Evolutionary conservation across 345 rosid genomes (phyloP), one percentile per base, ranked within the genome.

Genomic region (Ceriops tagal): DNA sequence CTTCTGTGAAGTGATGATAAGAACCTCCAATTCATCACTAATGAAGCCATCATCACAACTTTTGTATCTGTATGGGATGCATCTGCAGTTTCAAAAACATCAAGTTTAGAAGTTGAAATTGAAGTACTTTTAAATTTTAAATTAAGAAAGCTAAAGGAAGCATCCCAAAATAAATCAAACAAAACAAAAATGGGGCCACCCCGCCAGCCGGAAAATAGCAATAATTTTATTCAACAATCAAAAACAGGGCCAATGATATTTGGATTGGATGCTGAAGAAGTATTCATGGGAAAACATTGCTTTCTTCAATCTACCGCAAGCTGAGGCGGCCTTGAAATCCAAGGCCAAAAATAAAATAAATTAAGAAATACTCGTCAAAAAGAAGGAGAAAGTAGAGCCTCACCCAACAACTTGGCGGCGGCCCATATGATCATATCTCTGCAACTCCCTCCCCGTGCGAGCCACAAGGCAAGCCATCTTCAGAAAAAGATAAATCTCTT

Each of bases 341-440:
- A 66, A 37, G 8, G 37, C 37, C 37, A 34, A 1, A 34, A 1
- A 8, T 34, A 34, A 34, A 34, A 34, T 34, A 34, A 2, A 7
- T 34, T 9, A 34, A 30, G 31, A 16, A 34, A 3, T 20, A 59
- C 31, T 21, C 4, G 18, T 16, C 8, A 26, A 27, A 28, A 22
- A 26, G 32, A 15, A 10, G 32, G 57, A 28, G 13, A 28, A 22
- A 57, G 3, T 3, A 13, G 66, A 5, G 43, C 53, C 88, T 74
- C 65, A 90, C 98, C 96, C 97, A 18, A 92, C 97, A 60, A 92
- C 97, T 83, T 72, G 88, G 60, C 97, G 96, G 57, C 92, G 87
- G 35, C 93, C 95, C 69, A 71, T 59, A 52, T 81, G 47, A 66
- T 84, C 86, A 72, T 92, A 86, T 71, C 95, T 79, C 81, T 92